A percentile compares a stretch with the other conserved stretches of the same genome.
Evolutionary conservation across 345 rosid genomes (phyloP).

Genomic region (Hibiscus trionum): DNA sequence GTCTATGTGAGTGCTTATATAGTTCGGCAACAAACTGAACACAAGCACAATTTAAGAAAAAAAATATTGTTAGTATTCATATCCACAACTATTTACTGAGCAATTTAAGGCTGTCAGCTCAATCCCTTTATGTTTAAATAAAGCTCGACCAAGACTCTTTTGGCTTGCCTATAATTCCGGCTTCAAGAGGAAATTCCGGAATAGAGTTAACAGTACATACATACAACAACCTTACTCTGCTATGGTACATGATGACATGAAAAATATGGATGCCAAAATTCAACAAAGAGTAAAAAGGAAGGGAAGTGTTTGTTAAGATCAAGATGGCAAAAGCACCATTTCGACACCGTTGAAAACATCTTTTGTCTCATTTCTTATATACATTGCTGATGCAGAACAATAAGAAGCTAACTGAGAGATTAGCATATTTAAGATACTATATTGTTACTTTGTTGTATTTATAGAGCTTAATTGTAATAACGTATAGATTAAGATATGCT

Average conservation of each 20-base stretch:
- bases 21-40: conserved; percentile 29
- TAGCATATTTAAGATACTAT: background rate
- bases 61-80: background rate
- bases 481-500: background rate
- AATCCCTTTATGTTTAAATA: background rate
- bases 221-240: background rate
- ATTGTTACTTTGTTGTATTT: background rate
- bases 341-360: background rate
- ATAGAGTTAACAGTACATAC: background rate
- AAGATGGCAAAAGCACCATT: background rate
- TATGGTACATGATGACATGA: background rate
- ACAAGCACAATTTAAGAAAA: background rate
- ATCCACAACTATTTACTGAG: background rate
- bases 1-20: conserved; percentile 6
- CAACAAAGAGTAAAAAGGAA: background rate
- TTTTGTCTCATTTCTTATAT: background rate
- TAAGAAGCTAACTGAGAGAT: background rate
- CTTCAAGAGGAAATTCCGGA: background rate
- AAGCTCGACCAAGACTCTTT: background rate
- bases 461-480: background rate
- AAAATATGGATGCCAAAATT: background rate
- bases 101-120: background rate
- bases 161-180: background rate
- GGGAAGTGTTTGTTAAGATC: background rate
- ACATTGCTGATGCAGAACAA: background rate